Conservation (phyloP, 1,284 basidiomycete genomes). For the Heterobasidion annosum region DNA sequence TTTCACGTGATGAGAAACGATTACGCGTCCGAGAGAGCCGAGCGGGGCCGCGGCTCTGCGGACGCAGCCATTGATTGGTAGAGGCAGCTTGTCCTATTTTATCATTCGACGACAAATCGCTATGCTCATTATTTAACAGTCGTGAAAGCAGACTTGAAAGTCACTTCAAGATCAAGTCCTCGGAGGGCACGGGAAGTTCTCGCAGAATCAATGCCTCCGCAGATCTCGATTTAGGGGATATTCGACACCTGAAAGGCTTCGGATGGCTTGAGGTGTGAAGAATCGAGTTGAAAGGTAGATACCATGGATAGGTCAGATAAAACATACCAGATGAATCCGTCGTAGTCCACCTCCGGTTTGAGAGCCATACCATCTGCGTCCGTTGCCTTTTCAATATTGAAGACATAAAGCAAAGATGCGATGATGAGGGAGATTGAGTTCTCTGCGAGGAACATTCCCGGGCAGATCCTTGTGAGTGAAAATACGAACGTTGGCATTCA, state of each 20-base stretch:
- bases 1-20: too few species aligned
- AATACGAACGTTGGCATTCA: too few species aligned
- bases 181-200: background rate
- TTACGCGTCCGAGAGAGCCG: too few species aligned
- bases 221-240: slow-evolving; percentile 12
- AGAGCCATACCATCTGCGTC: slow-evolving; percentile 20
- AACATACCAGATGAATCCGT: slow-evolving; percentile 19
- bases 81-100: too few species aligned
- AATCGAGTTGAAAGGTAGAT: too few species aligned
- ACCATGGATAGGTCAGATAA: background rate
- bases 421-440: slow-evolving; percentile 23
- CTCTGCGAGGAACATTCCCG: slow-evolving; percentile 23
- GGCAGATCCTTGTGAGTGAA: slow-evolving; percentile 16
- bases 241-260: slow-evolving; percentile 15
- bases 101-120: too few species aligned
- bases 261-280: slow-evolving; percentile 12
- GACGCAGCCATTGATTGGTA: too few species aligned
- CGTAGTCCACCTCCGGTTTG: slow-evolving; percentile 20
- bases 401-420: slow-evolving; percentile 19
- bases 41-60: too few species aligned
- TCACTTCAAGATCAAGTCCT: too few species aligned
- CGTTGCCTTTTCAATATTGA: slow-evolving; percentile 19
- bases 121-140: too few species aligned
- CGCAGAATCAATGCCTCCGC: slow-evolving; percentile 10
- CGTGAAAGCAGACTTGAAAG: too few species aligned